Percentiles rank a stretch among this genome's conserved stretches.
Evolutionary conservation across 169 alveolate genomes (phyloP).

Genomic region (Plasmodium inui): DNA sequence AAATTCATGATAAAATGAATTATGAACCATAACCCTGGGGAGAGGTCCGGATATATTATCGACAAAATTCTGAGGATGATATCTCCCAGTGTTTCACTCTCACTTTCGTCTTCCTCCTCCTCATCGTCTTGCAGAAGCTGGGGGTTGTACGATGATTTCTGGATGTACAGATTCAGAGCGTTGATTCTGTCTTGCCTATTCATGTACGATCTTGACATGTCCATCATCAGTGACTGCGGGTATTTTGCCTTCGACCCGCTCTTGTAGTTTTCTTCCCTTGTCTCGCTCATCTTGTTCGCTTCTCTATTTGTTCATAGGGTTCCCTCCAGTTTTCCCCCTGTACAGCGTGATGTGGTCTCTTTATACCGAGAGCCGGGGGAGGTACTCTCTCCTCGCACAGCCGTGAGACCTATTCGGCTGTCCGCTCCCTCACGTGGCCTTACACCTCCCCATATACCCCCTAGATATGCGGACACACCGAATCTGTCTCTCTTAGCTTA

Average conservation of each 20-base stretch:
- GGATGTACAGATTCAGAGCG: constrained; percentile 62
- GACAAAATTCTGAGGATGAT: constrained; percentile 29
- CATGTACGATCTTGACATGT: constrained; percentile 64
- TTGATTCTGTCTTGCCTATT: constrained; percentile 69
- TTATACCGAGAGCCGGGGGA: background rate
- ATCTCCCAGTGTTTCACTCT: constrained; percentile 62
- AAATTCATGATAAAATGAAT: constrained; percentile 60
- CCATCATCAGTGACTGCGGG: constrained; percentile 67
- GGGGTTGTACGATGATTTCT: constrained; percentile 64
- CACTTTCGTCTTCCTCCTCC: constrained; percentile 73
- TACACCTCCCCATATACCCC: background rate
- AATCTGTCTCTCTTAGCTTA: background rate
- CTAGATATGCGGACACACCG: background rate
- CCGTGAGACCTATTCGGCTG: background rate
- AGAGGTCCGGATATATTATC: constrained; percentile 54
- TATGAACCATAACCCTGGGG: constrained; percentile 73
- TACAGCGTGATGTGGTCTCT: background rate
- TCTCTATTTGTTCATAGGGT: background rate
- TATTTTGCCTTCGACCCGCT: constrained; percentile 24
- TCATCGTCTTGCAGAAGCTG: constrained; percentile 71
- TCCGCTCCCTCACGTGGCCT: background rate
- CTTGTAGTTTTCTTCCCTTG: constrained; percentile 48
- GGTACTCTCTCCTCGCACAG: background rate
- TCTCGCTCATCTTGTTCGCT: constrained; percentile 28
- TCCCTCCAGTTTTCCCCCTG: background rate